phyloP scores from a whole-genome alignment of 73 alveolate species.

The Uronychia setigera region DNA sequence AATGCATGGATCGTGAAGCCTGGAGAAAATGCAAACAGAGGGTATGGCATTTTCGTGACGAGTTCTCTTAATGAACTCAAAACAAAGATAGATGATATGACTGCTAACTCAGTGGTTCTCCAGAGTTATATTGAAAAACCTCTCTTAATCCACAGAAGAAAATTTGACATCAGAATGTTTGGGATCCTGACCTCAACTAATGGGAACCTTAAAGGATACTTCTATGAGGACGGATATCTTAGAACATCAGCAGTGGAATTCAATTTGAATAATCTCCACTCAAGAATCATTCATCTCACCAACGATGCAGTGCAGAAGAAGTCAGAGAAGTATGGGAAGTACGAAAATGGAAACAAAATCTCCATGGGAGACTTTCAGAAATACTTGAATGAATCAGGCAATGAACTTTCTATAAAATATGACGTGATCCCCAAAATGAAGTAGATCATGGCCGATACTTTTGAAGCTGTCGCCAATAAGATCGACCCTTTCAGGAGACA shows the following conservation, averaged over 20 bases:
- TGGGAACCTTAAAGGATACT: conserved; percentile 46
- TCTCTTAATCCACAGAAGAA: conserved; percentile 50
- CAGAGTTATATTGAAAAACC: conserved; percentile 67
- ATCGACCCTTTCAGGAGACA: conserved; percentile 46
- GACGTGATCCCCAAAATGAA: conserved; percentile 49
- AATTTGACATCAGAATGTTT: conserved; percentile 64
- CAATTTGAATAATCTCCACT: conserved; percentile 50
- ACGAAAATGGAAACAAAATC: conserved; percentile 70
- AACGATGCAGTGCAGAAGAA: conserved; percentile 72
- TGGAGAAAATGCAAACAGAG: conserved; percentile 3
- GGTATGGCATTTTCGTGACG: conserved; percentile 1
- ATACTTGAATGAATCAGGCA: conserved; percentile 33
- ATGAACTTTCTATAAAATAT: conserved; percentile 38
- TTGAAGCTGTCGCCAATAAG: conserved; percentile 51
- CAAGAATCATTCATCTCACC: conserved; percentile 58
- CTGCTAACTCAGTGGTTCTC: conserved; percentile 6
- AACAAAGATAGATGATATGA: not conserved
- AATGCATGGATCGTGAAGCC: conserved; percentile 5
- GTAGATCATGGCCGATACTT: conserved; percentile 50
- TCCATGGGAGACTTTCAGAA: conserved; percentile 64
- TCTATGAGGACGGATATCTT: conserved; percentile 57
- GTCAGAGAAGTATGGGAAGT: conserved; percentile 61
- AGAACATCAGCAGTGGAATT: conserved; percentile 48
- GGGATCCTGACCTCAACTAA: conserved; percentile 35
- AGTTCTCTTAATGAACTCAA: not conserved